Evolutionary conservation across 208 protist species (phyloP).

Genomic region (Leptomonas seymouri): DNA sequence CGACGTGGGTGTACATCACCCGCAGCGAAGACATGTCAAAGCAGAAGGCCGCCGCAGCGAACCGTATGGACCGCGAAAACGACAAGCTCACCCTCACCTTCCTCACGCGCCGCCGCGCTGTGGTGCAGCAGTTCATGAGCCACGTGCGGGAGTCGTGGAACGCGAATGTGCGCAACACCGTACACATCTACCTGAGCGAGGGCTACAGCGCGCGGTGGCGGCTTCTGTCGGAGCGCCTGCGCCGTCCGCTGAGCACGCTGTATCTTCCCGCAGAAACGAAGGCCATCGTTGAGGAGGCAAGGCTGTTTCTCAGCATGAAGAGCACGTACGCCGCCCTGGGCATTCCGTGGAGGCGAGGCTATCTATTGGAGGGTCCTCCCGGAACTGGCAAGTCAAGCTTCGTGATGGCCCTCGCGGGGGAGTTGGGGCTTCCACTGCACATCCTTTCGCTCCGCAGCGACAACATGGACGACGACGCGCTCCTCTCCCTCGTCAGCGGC

Average conservation of each 20-base stretch:
- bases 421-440: slow-evolving; percentile 89
- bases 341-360: slow-evolving; percentile 95
- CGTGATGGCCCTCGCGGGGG: slow-evolving; percentile 90
- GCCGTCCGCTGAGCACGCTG: slow-evolving; percentile 73
- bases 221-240: slow-evolving; percentile 62
- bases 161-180: slow-evolving; percentile 47
- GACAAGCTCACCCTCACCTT: slow-evolving; percentile 78
- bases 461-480: slow-evolving; percentile 83
- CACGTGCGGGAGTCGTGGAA: slow-evolving; percentile 62
- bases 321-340: slow-evolving; percentile 90
- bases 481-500: slow-evolving; percentile 81
- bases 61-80: slow-evolving; percentile 68
- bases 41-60: slow-evolving; percentile 38
- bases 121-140: slow-evolving; percentile 64
- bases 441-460: slow-evolving; percentile 88
- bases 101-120: slow-evolving; percentile 55
- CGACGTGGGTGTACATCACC: slow-evolving; percentile 70
- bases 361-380: slow-evolving; percentile 94
- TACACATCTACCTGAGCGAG: slow-evolving; percentile 71
- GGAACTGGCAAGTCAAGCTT: slow-evolving; percentile 96
- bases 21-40: slow-evolving; percentile 76
- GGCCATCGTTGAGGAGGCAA: slow-evolving; percentile 75
- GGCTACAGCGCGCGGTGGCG: slow-evolving; percentile 68
- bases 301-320: slow-evolving; percentile 77
- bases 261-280: slow-evolving; percentile 59